Percentiles rank a stretch among this genome's conserved stretches.
Evolutionary conservation across 208 protist genomes (phyloP).

Genomic region (Acanthamoeba sp.): DNA sequence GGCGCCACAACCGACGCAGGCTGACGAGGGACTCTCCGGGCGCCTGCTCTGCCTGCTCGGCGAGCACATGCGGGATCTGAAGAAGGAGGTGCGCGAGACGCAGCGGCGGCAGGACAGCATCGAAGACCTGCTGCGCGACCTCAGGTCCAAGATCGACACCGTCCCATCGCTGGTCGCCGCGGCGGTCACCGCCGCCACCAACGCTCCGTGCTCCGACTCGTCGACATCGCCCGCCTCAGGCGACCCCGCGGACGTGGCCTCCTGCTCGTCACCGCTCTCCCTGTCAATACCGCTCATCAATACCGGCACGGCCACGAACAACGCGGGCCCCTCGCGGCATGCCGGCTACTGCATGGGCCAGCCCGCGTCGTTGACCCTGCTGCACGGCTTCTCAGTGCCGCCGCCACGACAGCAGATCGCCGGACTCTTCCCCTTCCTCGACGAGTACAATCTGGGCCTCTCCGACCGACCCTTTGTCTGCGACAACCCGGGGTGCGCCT

Average conservation of each 20-base stretch:
- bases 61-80: conserved; percentile 17
- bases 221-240: not conserved
- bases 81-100: conserved; percentile 10
- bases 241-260: no score
- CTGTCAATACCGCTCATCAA: no score
- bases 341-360: not conserved
- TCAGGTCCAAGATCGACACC: not conserved
- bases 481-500: not conserved
- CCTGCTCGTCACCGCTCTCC: no score
- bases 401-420: not conserved
- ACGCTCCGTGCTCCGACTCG: not conserved
- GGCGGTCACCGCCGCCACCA: not conserved
- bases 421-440: conserved; percentile 6
- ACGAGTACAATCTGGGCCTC: conserved; percentile 3
- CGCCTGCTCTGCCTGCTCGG: not conserved
- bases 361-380: not conserved
- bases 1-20: no score
- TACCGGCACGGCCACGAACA: no score
- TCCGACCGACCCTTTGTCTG: not conserved
- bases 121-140: not conserved
- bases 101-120: not conserved
- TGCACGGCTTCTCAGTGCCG: not conserved
- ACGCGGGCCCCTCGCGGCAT: not conserved
- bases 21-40: no score
- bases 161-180: not conserved